These are phyloP conservation scores for Croton laevigatus DNA, from an alignment of 441 rosid species.

Conservation along the genomic window DNA sequence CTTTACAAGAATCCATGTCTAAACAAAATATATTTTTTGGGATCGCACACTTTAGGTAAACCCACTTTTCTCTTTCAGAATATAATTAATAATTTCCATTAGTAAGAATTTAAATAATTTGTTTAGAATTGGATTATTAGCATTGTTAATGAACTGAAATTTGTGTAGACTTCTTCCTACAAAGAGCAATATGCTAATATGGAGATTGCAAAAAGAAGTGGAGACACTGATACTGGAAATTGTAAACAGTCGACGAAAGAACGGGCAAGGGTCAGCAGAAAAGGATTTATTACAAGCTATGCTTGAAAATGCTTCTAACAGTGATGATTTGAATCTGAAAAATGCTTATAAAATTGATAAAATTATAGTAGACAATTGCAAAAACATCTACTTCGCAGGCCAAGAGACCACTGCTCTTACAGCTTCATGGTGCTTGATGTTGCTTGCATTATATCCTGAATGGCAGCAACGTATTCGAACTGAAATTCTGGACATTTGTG, in stretches of 20 bases:
- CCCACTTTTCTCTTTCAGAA: too few relatives aligned
- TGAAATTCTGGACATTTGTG: conserved; percentile 18
- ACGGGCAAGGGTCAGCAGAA: conserved; percentile 1
- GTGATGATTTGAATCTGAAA: neutral
- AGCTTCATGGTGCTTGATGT: conserved; percentile 35
- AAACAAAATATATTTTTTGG: conserved; percentile 23
- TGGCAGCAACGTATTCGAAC: conserved; percentile 38
- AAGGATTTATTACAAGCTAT: conserved; percentile 33
- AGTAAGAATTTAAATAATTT: too few relatives aligned
- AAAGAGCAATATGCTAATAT: conserved; percentile 21
- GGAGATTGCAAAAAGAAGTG: conserved; percentile 29
- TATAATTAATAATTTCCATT: too few relatives aligned
- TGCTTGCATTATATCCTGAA: conserved; percentile 33
- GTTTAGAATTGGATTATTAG: too few relatives aligned
- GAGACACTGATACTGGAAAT: conserved; percentile 22
- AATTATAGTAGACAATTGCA: conserved; percentile 36
- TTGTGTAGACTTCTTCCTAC: conserved; percentile 26
- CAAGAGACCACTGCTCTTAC: conserved; percentile 30
- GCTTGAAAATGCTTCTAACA: conserved; percentile 23
- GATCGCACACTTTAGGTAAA: conserved; percentile 23
- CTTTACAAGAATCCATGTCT: conserved; percentile 30
- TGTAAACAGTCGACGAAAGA: conserved; percentile 25
- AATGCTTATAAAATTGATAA: neutral
- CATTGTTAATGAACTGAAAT: too few relatives aligned
- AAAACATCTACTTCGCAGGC: conserved; percentile 40